phyloP scores from a whole-genome alignment of 2,329 filamentous ascomycete genomes.

The Fusarium sp. region DNA sequence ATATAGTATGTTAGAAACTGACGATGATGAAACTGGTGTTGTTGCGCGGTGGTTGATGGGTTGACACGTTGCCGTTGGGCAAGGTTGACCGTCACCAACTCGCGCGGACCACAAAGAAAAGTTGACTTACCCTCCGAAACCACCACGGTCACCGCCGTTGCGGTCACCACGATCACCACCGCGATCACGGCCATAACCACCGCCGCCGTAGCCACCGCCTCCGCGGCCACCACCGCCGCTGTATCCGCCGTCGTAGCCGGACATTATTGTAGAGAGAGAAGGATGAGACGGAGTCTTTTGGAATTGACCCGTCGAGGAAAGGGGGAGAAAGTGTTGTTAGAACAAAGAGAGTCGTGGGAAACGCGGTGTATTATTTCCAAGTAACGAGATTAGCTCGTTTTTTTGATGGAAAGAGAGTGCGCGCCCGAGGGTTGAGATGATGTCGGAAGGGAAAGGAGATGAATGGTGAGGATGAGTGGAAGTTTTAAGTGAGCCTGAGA shows the following conservation, averaged over 20 bases:
- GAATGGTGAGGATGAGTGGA: constrained; percentile 46
- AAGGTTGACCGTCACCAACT: constrained; percentile 31
- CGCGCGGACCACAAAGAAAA: constrained; percentile 26
- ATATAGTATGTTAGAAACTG: constrained; percentile 54
- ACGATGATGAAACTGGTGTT: constrained; percentile 11
- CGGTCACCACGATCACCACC: constrained; percentile 58
- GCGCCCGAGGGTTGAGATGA: constrained; percentile 49
- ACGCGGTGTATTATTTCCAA: constrained; percentile 39
- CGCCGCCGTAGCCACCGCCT: constrained; percentile 52
- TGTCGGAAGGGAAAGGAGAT: constrained; percentile 42
- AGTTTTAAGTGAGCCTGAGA: constrained; percentile 44
- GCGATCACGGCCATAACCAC: constrained; percentile 59
- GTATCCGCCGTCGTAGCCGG: constrained; percentile 54
- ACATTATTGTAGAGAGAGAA: constrained; percentile 56
- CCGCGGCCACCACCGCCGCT: constrained; percentile 51
- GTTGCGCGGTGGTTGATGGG: constrained; percentile 26
- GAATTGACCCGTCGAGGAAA: constrained; percentile 31
- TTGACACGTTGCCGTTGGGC: constrained; percentile 16
- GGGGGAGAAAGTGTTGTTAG: constrained; percentile 23
- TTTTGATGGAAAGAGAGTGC: constrained; percentile 49
- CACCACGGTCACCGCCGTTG: constrained; percentile 55
- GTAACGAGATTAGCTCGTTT: constrained; percentile 41
- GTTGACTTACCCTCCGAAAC: constrained; percentile 56
- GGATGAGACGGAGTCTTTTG: constrained; percentile 31
- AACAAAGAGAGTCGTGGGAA: constrained; percentile 42